phyloP scores from a whole-genome alignment of 805 yeast species.

The Grigorovia humatica region DNA sequence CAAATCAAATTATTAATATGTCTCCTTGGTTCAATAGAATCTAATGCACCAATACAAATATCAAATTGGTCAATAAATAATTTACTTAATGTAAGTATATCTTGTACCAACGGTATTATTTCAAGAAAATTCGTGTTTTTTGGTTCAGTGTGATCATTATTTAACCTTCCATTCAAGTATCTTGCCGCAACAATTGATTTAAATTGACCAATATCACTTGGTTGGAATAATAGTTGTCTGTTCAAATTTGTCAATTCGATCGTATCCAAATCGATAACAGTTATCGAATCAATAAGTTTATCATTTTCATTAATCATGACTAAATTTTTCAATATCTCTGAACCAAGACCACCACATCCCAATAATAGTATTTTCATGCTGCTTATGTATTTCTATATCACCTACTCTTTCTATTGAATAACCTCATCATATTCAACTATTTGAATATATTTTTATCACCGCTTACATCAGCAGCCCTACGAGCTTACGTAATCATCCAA shows the following conservation, averaged over 20 bases:
- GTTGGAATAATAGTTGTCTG: constrained; percentile 78
- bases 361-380: constrained; percentile 49
- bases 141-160: constrained; percentile 16
- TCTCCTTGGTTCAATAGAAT: constrained; percentile 79
- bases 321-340: constrained; percentile 75
- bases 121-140: constrained; percentile 19
- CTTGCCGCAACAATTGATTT: constrained; percentile 73
- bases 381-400: too few species aligned
- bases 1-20: constrained; percentile 74
- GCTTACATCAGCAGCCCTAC: too few species aligned
- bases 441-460: too few species aligned
- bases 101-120: constrained; percentile 52
- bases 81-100: constrained; percentile 52
- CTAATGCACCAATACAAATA: constrained; percentile 77
- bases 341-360: constrained; percentile 95
- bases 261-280: constrained; percentile 84
- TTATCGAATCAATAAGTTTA: constrained; percentile 38
- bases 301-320: constrained; percentile 36
- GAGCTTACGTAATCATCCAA: too few species aligned
- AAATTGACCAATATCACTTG: constrained; percentile 71
- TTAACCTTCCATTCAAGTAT: constrained; percentile 31
- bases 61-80: constrained; percentile 59
- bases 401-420: too few species aligned
- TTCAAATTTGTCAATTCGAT: constrained; percentile 85
- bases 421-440: too few species aligned